Base-by-base conservation (phyloP, 2,329 filamentous ascomycete genomes). In the Alternaria triticimaculans region DNA sequence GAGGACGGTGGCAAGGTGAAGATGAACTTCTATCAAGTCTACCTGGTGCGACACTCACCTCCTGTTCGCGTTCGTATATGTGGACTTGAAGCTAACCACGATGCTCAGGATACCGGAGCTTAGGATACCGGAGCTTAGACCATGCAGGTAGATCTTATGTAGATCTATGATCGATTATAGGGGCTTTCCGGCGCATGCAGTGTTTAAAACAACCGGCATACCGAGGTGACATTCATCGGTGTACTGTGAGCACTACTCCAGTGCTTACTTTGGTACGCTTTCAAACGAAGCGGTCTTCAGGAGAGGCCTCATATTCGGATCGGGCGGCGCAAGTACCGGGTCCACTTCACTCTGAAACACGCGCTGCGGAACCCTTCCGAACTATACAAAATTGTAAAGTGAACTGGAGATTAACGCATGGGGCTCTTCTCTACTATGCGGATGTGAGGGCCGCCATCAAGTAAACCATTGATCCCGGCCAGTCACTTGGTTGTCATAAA, bases 1-100 rank as follows among this genome's bases (percentile, higher is more conserved):
- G 80, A 85, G 6, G 80, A 80, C 48, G 83, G 85, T 49, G 87
- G 84, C 5, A 83, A 82, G 67, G 84, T 88, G 72, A 87, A 82
- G 76, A 81, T 87, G 80, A 77, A 81, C 28, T 85, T 83, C 65
- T 87, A 87, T 73, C 85, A 87, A 72, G 84, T 87, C 6, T 87
- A 86, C 70, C 64, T 87, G 68, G 85, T 86, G 64, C 78, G 83
- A 80, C 23, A 79, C 12, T 33, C 30, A 50, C 28, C 48, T 26
- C 23, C 58, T 51, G 30, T 50, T 55, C 33, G 48, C 23, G 30
- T 49, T 30, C 20, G 14, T 45, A 50, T 12, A 23, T 21, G 20
- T 46, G 58, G 44, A 48, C 28, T 37, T 46, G 10, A 41, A 41
- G 41, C 66, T 73, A 46, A 73, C 48, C 37, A 41, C 37, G n/a